Evolutionary conservation across 2,329 filamentous ascomycete genomes (phyloP), one percentile per base, ranked within the genome.

Genomic region (Aspergillus floridensis): DNA sequence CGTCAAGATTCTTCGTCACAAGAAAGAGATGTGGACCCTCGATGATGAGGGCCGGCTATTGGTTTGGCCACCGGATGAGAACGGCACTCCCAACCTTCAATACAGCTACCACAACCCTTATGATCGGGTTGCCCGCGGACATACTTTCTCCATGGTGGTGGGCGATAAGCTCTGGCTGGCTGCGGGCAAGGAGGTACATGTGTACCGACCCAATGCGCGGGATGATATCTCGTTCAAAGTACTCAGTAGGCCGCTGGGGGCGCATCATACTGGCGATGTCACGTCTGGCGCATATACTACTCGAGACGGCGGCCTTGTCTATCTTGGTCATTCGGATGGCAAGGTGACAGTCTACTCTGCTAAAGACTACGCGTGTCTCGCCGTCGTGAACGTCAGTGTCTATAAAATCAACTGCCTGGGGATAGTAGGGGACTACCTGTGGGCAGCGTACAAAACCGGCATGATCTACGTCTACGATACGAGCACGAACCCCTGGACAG

Each of bases 381-480:
- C 85, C 5, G 82, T 96, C 38, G 80, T 98, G 61, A 96, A 87
- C 68, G 85, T 97, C 67, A 98, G 92, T 74, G 84, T 93, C 14
- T 98, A 96, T 83, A 98, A 97, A 76, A 96, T 99, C 75, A 96
- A 92, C 72, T 88, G 90, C 38, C 80, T 99, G 56, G 86, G 88
- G 2, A 91, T 92, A 8, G 89, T 92, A 3, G 93, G 92, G 5
- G 84, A 88, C 61, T 85, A 91, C 69, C 81, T 99, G 0, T 99
- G 95, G 95, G 92, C 92, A 29, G 93, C 89, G 2, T 98, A 93
- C 78, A 97, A 93, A 73, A 97, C 91, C 0, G 95, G 95, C 16
- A 96, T 89, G 83, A 87, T 96, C 32, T 95, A 92, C 69, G 90
- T 98, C 7, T 99, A 97, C 75, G 93, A 99, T 73, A 89, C 91